Evolutionary conservation across 2,329 filamentous ascomycete genomes (phyloP).

Genomic region (Pseudogymnoascus sp.): DNA sequence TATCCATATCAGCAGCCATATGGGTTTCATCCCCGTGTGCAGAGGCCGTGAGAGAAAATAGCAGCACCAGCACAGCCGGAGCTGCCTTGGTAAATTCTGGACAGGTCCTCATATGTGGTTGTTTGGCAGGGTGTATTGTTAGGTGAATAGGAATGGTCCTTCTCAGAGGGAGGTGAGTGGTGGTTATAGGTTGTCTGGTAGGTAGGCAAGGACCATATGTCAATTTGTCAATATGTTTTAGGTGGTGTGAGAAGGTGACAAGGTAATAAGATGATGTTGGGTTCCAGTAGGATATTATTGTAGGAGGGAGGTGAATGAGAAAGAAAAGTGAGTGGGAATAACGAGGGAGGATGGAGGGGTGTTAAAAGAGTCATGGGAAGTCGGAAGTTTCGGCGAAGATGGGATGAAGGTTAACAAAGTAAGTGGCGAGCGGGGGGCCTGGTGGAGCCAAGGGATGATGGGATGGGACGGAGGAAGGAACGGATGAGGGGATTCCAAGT

Average conservation of each 20-base stretch:
- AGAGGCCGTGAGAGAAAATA: constrained; percentile 28
- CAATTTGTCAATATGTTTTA: neutral
- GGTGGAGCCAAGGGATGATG: neutral
- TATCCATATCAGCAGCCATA: constrained; percentile 26
- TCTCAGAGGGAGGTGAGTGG: neutral
- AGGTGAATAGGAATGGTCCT: neutral
- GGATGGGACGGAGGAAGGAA: neutral
- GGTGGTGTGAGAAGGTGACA: neutral
- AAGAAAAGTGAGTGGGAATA: neutral
- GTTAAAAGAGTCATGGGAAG: neutral
- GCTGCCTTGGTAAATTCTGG: constrained; percentile 14
- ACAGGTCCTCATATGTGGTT: neutral
- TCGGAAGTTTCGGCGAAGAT: constrained; percentile 5
- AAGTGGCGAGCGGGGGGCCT: neutral
- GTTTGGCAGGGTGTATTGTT: neutral
- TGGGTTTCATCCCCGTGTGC: constrained; percentile 20
- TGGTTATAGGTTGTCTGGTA: neutral
- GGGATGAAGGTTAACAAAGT: neutral
- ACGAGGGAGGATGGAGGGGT: neutral
- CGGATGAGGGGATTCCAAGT: neutral
- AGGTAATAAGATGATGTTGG: neutral
- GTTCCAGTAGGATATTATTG: neutral
- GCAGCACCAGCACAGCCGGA: constrained; percentile 24
- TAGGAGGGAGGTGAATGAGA: neutral
- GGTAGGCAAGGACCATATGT: neutral